A percentile compares a stretch with the other conserved stretches of the same genome.
Evolutionary conservation across 148 eudicot species (phyloP).

Genomic region (Rhododendron simsii): DNA sequence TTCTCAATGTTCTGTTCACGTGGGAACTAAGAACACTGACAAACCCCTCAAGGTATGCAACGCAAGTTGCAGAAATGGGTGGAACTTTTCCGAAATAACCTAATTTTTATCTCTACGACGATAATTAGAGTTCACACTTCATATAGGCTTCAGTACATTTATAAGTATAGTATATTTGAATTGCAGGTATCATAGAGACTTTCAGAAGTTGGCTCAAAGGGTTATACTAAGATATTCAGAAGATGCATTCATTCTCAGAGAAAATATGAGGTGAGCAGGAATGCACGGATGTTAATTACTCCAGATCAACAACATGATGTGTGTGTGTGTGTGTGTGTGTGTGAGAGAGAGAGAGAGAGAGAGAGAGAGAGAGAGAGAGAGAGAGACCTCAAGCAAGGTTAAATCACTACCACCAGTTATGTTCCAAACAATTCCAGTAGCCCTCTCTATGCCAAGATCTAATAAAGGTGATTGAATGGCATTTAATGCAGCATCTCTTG

Average conservation of each 20-base stretch:
- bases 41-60: not conserved
- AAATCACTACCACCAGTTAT: conserved; percentile 96
- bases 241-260: not conserved
- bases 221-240: not conserved
- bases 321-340: conserved; percentile 4
- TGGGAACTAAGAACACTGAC: not conserved
- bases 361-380: conserved; percentile 15
- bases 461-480: conserved; percentile 95
- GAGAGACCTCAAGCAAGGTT: conserved; percentile 81
- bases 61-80: not conserved
- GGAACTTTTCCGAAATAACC: not conserved
- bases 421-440: conserved; percentile 99
- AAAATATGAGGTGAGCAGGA: conserved; percentile 7
- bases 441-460: conserved; percentile 97
- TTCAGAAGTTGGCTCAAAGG: not conserved
- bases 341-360: conserved; percentile 22
- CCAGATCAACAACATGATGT: not conserved
- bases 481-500: conserved; percentile 98
- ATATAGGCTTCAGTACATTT: not conserved
- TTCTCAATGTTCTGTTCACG: not conserved
- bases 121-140: not conserved
- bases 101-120: not conserved
- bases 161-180: not conserved
- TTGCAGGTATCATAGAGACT: not conserved
- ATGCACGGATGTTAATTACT: not conserved